Evolutionary conservation across 331 rosid genomes (phyloP).

Genomic region (Rosa hybrid): DNA sequence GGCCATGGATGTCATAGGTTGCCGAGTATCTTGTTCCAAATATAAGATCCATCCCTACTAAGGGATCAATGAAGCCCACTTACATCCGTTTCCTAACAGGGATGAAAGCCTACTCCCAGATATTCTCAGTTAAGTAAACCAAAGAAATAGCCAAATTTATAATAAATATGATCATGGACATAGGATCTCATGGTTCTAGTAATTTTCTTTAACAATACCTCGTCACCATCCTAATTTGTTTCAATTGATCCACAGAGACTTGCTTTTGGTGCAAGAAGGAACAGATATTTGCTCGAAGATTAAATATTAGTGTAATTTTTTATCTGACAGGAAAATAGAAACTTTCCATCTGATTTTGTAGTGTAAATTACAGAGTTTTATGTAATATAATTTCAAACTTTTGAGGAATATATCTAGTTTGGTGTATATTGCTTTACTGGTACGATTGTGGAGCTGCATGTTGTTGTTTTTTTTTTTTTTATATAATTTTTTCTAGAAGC

Average conservation of each 20-base stretch:
- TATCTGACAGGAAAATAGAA: not conserved
- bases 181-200: not conserved
- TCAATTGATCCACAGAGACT: conserved; percentile 58
- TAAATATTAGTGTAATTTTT: conserved; percentile 28
- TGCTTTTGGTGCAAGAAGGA: conserved; percentile 95
- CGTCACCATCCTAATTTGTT: conserved; percentile 5
- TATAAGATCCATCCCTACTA: conserved; percentile 63
- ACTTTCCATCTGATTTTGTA: not conserved
- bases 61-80: conserved; percentile 73
- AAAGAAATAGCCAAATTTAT: not conserved
- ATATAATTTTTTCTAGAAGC: too few relatives aligned
- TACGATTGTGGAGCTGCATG: too few relatives aligned
- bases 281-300: conserved; percentile 74
- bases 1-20: conserved; percentile 50
- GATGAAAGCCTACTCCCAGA: conserved; percentile 86
- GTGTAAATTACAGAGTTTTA: not conserved
- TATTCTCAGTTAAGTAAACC: conserved; percentile 73
- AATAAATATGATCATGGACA: not conserved
- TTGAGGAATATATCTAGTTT: not conserved
- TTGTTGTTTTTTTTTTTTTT: too few relatives aligned
- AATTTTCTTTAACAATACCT: not conserved
- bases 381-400: not conserved
- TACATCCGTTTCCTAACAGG: conserved; percentile 93
- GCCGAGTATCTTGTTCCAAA: conserved; percentile 86
- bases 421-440: not conserved